These are phyloP conservation scores for Starmerella lactis-condensi DNA, from an alignment of 805 yeast species.

Conservation along the genomic window DNA sequence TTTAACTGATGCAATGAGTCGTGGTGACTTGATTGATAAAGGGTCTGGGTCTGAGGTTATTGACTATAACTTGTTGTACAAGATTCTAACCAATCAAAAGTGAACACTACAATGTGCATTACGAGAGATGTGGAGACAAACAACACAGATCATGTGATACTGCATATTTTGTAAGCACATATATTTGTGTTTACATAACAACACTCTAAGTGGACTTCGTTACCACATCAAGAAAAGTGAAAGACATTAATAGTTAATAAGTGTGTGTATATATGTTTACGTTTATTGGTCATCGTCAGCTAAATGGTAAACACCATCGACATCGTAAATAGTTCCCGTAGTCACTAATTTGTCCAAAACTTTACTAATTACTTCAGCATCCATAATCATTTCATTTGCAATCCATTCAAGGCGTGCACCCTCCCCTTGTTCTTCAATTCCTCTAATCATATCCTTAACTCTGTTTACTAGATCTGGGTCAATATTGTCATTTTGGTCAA, in stretches of 20 bases:
- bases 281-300: slow-evolving; percentile 1
- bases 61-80: slow-evolving; percentile 8
- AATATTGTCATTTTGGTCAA: slow-evolving; percentile 1
- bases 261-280: not conserved
- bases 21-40: slow-evolving; percentile 10
- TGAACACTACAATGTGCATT: no score
- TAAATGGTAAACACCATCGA: slow-evolving; percentile 5
- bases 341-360: slow-evolving; percentile 3
- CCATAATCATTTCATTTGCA: slow-evolving; percentile 8
- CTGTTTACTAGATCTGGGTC: slow-evolving; percentile 5
- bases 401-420: slow-evolving; percentile 9
- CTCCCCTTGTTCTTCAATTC: slow-evolving; percentile 9
- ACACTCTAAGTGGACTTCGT: no score
- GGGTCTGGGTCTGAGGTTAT: slow-evolving; percentile 15
- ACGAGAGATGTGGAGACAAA: no score
- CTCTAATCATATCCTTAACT: slow-evolving; percentile 6
- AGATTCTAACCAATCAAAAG: slow-evolving; percentile 4
- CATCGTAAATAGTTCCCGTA: slow-evolving; percentile 9
- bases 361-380: not conserved
- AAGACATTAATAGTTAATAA: not conserved
- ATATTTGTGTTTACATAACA: no score
- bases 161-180: no score
- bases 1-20: slow-evolving; percentile 9
- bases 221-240: not conserved
- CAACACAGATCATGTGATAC: no score